phyloP scores from a whole-genome alignment of 495 filamentous ascomycete genomes.

The Daldinia grandis region DNA sequence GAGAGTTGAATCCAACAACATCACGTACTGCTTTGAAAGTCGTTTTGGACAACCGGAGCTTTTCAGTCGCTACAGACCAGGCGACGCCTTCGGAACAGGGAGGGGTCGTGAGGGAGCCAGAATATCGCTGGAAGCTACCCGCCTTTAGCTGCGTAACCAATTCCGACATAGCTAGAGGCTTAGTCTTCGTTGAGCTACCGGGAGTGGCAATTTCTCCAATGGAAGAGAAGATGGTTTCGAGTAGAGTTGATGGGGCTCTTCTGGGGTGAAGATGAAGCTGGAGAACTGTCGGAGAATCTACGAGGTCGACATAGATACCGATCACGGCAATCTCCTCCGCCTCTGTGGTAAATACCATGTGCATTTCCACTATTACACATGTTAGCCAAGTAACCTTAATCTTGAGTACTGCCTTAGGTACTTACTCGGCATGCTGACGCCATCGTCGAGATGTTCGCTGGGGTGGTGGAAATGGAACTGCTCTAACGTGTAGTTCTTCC shows the following conservation, averaged over 20 bases:
- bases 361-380: constrained; percentile 64
- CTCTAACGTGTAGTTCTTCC: constrained; percentile 59
- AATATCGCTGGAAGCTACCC: constrained; percentile 62
- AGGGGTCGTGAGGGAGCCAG: constrained; percentile 73
- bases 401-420: not conserved
- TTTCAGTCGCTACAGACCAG: constrained; percentile 64
- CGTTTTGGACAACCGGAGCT: constrained; percentile 60
- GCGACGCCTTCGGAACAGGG: constrained; percentile 70
- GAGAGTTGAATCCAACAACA: constrained; percentile 70
- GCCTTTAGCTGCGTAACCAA: constrained; percentile 60
- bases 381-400: constrained; percentile 16
- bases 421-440: constrained; percentile 54
- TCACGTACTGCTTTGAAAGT: constrained; percentile 65
- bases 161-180: constrained; percentile 63
- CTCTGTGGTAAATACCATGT: constrained; percentile 68
- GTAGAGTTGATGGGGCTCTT: constrained; percentile 53
- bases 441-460: constrained; percentile 68
- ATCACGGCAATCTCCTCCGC: constrained; percentile 62
- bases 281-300: constrained; percentile 39
- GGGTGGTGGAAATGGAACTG: constrained; percentile 80
- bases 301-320: constrained; percentile 67
- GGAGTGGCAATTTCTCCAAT: constrained; percentile 62
- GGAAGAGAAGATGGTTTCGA: constrained; percentile 62
- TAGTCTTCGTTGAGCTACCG: constrained; percentile 63
- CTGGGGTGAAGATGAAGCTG: constrained; percentile 23